Evolutionary conservation across 208 protist genomes (phyloP), one percentile per base, ranked within the genome.

Genomic region (Vickermania spadyakhi): DNA sequence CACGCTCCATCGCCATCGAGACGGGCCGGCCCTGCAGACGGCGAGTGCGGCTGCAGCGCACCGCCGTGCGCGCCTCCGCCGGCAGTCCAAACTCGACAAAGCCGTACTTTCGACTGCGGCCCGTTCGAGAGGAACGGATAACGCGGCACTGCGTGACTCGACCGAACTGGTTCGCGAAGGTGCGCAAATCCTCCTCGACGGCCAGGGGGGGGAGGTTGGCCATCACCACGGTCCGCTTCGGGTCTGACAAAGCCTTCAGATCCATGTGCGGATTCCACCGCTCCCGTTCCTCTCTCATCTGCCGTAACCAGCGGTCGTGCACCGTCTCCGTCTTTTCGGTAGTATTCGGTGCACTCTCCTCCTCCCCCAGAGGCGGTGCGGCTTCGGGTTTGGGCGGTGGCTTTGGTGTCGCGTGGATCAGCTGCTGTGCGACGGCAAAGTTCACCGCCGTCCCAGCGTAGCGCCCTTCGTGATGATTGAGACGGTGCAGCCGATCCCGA

Each of bases 161-260:
- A 50, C 87, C 87, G 60, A 94, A 88, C 76, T 90, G 84, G 64
- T 94, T 82, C 3, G 82, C 74, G 61, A 91, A 94, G 28, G 72
- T 41, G 2, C 81, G 87, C 28, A 94, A 56, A 13, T 94, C 87
- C 57, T 79, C 82, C 57, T 94, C 87, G n/a, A 78, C 57, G 1
- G 79, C 72, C 42, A 83, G 74, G 26, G 66, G 59, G 58, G 76
- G 80, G 13, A 94, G 67, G 64, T 81, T 77, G 0, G 81, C 74
- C 56, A 94, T 63, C 36, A 91, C 64, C 1, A 90, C 77, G 1
- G 87, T 94, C 41, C 78, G 66, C 0, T 52, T 58, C 13, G 84
- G 75, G 62, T 90, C 80, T 2, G 77, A 80, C 36, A 72, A 72
- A 13, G 88, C 75, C 36, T 90, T 72, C 27, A 88, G 56, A 57